Base-by-base conservation (phyloP, 2,329 filamentous ascomycete genomes). In the Elsinoe necatrix region DNA sequence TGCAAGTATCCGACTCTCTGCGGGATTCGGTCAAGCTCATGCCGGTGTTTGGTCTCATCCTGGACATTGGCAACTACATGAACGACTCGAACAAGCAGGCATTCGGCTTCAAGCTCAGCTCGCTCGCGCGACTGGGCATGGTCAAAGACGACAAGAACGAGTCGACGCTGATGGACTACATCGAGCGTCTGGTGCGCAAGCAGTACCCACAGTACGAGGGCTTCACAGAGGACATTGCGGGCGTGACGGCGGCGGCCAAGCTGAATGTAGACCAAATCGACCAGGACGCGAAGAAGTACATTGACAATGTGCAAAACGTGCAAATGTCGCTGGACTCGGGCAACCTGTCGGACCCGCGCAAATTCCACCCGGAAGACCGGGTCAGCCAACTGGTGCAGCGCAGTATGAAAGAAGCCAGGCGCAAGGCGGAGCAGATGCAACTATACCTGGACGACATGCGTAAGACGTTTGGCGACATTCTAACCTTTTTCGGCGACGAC, bases 61-160 rank as follows among this genome's bases (percentile, higher is more conserved):
- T 98, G 65, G 92, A 96, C 71, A 95, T 98, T 67, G 93, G 93
- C 71, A 98, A 98, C 72, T 98, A 95, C 79, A 98, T 98, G 93
- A 98, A 98, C 77, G 93, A 97, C 69, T 86, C 91, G 56, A 97
- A 96, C 75, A 98, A 98, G 75, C 93, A 97, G 73, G 93, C 93
- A 3, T 88, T 86, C 58, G 93, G 93, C 61, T 98, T 98, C 84
- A 98, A 98, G 76, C 82, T 98, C 12, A 93, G 90, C 67, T 96
- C 93, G 4, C 83, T 98, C 50, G 88, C 89, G 25, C 84, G 93
- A 56, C 77, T 98, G 56, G 91, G 87, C 60, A 97, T 98, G 91
- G 89, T 97, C 67, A 98, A 98, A 75, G 93, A 98, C 68, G 90
- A 95, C 76, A 96, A 96, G 80, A 98, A 98, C 71, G 87, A 97